phyloP scores from a whole-genome alignment of 495 filamentous ascomycete species.

The Aspergillus panamensis region DNA sequence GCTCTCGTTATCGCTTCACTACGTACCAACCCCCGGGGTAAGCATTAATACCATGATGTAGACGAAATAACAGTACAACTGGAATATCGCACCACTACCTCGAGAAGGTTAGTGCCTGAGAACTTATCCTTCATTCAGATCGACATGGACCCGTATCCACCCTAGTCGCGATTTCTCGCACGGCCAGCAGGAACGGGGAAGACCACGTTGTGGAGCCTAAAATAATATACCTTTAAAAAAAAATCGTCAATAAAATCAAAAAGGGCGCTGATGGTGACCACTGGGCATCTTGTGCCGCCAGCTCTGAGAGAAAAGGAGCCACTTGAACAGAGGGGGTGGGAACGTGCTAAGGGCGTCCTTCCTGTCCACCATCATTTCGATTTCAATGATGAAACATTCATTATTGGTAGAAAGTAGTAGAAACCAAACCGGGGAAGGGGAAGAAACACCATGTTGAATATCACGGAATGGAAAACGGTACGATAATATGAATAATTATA shows the following conservation, averaged over 20 bases:
- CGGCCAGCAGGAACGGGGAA: conserved; percentile 34
- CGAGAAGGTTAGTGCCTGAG: background rate
- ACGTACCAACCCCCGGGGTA: no score
- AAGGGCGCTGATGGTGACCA: conserved; percentile 30
- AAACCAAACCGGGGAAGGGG: background rate
- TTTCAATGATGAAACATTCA: background rate
- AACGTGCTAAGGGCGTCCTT: conserved; percentile 20
- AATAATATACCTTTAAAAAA: background rate
- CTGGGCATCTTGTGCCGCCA: conserved; percentile 39
- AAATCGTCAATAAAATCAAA: background rate
- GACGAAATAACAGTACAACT: no score
- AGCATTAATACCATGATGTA: no score
- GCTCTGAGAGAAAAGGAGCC: conserved; percentile 25
- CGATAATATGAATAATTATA: background rate
- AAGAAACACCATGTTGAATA: background rate
- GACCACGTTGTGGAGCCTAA: conserved; percentile 38
- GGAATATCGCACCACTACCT: background rate
- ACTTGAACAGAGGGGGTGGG: conserved; percentile 18
- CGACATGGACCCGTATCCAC: conserved; percentile 33
- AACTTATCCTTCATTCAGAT: conserved; percentile 30
- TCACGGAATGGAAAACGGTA: background rate
- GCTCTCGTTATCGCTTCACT: background rate
- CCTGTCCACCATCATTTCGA: no score
- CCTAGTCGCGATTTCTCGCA: conserved; percentile 18
- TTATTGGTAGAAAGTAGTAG: background rate